Conservation (phyloP, 2,329 filamentous ascomycete genomes). For the Colletotrichum truncatum region DNA sequence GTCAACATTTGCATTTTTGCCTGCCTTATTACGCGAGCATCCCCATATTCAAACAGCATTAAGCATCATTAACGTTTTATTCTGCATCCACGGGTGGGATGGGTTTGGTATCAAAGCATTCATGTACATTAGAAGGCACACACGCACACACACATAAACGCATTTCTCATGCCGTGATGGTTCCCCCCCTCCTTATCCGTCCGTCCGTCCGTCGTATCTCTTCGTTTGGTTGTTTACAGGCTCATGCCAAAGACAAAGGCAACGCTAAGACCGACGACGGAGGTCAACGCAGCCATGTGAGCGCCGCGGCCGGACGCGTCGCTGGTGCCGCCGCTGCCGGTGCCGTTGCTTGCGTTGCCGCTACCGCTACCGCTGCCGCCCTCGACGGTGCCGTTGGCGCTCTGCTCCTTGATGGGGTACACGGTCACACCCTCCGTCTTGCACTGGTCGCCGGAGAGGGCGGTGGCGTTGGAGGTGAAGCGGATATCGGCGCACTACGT, state of each 20-base stretch:
- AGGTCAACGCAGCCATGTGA: slow-evolving; percentile 40
- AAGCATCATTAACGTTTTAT: not conserved
- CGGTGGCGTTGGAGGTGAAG: slow-evolving; percentile 63
- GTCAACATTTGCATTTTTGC: not conserved
- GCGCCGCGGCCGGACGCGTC: slow-evolving; percentile 33
- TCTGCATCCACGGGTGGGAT: slow-evolving; percentile 6
- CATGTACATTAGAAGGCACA: slow-evolving; percentile 28
- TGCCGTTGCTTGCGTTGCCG: slow-evolving; percentile 27
- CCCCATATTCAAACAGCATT: slow-evolving; percentile 6
- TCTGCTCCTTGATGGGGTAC: slow-evolving; percentile 40
- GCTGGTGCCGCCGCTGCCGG: not conserved
- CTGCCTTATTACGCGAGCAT: not conserved
- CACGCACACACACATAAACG: slow-evolving; percentile 7
- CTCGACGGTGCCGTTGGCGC: slow-evolving; percentile 30
- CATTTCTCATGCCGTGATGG: slow-evolving; percentile 15
- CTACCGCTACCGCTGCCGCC: slow-evolving; percentile 12
- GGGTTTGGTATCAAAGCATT: slow-evolving; percentile 27
- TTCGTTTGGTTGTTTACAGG: slow-evolving; percentile 36
- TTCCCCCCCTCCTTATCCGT: not conserved
- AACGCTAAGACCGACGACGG: slow-evolving; percentile 47
- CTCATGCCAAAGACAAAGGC: slow-evolving; percentile 48
- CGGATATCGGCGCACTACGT: slow-evolving; percentile 78
- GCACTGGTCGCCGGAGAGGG: slow-evolving; percentile 60
- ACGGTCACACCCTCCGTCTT: slow-evolving; percentile 64
- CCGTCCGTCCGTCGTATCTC: not conserved